Conservation (phyloP, 169 alveolate species). For the Plasmodium ovale region DNA sequence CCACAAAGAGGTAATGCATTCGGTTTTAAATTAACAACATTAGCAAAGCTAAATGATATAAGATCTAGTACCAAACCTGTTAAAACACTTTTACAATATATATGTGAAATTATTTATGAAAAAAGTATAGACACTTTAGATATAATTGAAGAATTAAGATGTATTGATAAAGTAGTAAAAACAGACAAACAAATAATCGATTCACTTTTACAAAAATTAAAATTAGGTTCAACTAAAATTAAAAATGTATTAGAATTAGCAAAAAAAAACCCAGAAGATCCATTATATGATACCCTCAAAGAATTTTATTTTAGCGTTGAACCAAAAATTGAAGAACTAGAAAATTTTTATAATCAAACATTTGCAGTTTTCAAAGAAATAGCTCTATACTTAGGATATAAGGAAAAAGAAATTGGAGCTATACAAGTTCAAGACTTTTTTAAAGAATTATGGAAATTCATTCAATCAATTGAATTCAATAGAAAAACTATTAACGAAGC, state of each 20-base stretch:
- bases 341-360: slow-evolving; percentile 75
- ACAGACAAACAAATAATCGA: slow-evolving; percentile 82
- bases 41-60: slow-evolving; percentile 88
- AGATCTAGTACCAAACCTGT: slow-evolving; percentile 91
- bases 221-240: slow-evolving; percentile 79
- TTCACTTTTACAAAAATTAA: slow-evolving; percentile 78
- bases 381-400: slow-evolving; percentile 87
- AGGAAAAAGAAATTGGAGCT: slow-evolving; percentile 89
- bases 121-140: slow-evolving; percentile 79
- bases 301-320: slow-evolving; percentile 68
- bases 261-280: slow-evolving; percentile 78
- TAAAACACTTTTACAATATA: slow-evolving; percentile 90
- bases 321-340: slow-evolving; percentile 77
- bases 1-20: slow-evolving; percentile 92
- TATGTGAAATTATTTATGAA: slow-evolving; percentile 79
- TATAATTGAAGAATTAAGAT: slow-evolving; percentile 78
- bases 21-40: slow-evolving; percentile 91
- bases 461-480: slow-evolving; percentile 86
- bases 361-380: slow-evolving; percentile 84
- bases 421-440: slow-evolving; percentile 89
- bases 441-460: slow-evolving; percentile 88
- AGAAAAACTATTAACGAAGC: slow-evolving; percentile 86
- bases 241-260: slow-evolving; percentile 80
- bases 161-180: slow-evolving; percentile 81
- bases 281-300: slow-evolving; percentile 80